Evolutionary conservation across 73 alveolate genomes (phyloP).

Genomic region (Breviolum minutum): DNA sequence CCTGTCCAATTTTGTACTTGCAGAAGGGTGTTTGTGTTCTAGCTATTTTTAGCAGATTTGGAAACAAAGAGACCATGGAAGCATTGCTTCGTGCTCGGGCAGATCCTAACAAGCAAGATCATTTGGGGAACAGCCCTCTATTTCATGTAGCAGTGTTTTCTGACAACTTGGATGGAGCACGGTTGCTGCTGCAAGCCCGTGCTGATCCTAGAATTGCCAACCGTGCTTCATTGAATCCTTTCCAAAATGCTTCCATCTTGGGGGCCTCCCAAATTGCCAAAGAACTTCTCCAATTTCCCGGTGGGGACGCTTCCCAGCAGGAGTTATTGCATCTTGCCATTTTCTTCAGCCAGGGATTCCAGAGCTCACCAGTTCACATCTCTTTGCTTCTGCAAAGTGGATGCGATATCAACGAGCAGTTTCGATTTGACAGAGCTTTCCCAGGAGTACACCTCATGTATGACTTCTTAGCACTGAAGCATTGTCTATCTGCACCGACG

Average conservation of each 20-base stretch:
- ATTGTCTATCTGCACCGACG: too few species aligned
- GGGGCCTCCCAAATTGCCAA: background rate
- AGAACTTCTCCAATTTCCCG: background rate
- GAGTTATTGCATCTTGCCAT: background rate
- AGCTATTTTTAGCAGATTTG: background rate
- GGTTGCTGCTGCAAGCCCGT: background rate
- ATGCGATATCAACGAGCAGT: background rate
- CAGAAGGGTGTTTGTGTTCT: background rate
- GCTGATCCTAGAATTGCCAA: background rate
- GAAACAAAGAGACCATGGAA: background rate
- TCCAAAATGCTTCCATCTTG: background rate
- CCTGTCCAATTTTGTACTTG: background rate
- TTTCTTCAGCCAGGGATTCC: background rate
- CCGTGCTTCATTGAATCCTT: background rate
- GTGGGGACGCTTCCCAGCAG: background rate
- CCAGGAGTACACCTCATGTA: too few species aligned
- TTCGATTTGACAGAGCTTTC: too few species aligned
- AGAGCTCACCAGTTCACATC: background rate
- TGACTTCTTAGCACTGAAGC: too few species aligned
- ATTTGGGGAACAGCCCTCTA: background rate
- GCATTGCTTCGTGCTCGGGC: background rate
- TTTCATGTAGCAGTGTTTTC: background rate
- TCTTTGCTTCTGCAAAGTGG: background rate
- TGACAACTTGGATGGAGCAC: background rate
- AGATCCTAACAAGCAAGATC: background rate